Base-by-base conservation (phyloP, 1,284 basidiomycete genomes). In the Afroboletus lepidellus region DNA sequence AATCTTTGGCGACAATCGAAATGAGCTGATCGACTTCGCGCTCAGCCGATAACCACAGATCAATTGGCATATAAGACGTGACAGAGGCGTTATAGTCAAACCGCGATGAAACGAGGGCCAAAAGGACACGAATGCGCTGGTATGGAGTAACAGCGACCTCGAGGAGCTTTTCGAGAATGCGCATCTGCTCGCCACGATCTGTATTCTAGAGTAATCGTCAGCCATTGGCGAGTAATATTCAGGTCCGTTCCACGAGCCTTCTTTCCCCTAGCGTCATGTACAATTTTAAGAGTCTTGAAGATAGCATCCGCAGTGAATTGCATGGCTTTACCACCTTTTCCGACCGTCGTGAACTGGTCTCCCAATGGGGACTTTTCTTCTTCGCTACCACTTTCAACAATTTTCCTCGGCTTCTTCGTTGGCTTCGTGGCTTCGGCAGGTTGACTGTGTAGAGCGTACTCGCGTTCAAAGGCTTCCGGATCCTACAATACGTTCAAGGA, bases 41-140 rank as follows among this genome's bases (percentile, higher is more conserved):
- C 67, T 94, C 89, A 9, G 95, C 93, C 29, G 85, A 77, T 8
- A 88, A 72, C 97, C 97, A 99, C 45, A 94, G 81, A 39, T 98
- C 95, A 58, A 89, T 78, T 13, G 97, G 94, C 88, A 99, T 96
- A 65, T 91, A 85, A 2, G 85, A 84, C 9, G 90, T 79, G 38
- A 91, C 79, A 21, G 95, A 90, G 1, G 92, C 86, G 70, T 94
- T 96, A 76, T 95, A 99, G 76, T 99, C 97, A 72, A 99, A 97
- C 46, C 95, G 91, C 9, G 94, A 92, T 4, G 96, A 94, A 61
- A 99, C 83, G 48, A 99, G 82, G 41, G 94, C 91, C 50, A 99
- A 83, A 33, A 99, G 85, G 44, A 99, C 93, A 50, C 97, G 90
- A 60, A 99, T 94, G 60, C 85, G 86, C 69, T 97, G 93, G 74